Percentiles rank a stretch among this genome's conserved stretches.
phyloP scores from a whole-genome alignment of 768 basidiomycete species.

The Tubosaeta sp. region DNA sequence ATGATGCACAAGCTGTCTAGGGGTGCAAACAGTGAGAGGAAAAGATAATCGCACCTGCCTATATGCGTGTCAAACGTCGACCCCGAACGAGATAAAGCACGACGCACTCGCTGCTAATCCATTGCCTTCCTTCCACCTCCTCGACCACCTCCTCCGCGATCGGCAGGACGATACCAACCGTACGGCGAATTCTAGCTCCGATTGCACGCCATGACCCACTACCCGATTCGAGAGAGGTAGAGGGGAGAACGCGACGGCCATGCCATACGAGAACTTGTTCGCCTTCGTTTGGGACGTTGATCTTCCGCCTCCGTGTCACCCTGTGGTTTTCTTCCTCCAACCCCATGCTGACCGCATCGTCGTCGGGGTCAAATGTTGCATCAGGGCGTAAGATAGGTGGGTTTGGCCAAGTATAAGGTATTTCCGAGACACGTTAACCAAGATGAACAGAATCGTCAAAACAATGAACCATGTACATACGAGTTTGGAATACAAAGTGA shows the following conservation, averaged over 20 bases:
- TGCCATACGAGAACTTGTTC: slow-evolving; percentile 53
- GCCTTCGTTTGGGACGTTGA: slow-evolving; percentile 11
- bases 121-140: slow-evolving; percentile 34
- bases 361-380: slow-evolving; percentile 11
- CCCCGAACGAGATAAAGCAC: too few relatives aligned
- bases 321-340: slow-evolving; percentile 22
- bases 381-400: slow-evolving; percentile 45
- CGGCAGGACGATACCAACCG: slow-evolving; percentile 57
- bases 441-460: slow-evolving; percentile 76
- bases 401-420: slow-evolving; percentile 70
- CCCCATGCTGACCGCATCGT: slow-evolving; percentile 15
- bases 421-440: slow-evolving; percentile 48
- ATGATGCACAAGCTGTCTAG: too few relatives aligned
- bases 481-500: slow-evolving; percentile 54
- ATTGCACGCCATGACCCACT: slow-evolving; percentile 49
- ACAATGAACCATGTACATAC: slow-evolving; percentile 81
- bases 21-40: too few relatives aligned
- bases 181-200: slow-evolving; percentile 52
- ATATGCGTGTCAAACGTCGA: too few relatives aligned
- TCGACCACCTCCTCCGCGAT: slow-evolving; percentile 43
- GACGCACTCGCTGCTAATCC: too few relatives aligned
- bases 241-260: slow-evolving; percentile 57
- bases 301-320: slow-evolving; percentile 20
- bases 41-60: too few relatives aligned
- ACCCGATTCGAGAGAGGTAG: slow-evolving; percentile 52